Evolutionary conservation across 805 yeast genomes (phyloP).

Genomic region (Millerozyma miso): DNA sequence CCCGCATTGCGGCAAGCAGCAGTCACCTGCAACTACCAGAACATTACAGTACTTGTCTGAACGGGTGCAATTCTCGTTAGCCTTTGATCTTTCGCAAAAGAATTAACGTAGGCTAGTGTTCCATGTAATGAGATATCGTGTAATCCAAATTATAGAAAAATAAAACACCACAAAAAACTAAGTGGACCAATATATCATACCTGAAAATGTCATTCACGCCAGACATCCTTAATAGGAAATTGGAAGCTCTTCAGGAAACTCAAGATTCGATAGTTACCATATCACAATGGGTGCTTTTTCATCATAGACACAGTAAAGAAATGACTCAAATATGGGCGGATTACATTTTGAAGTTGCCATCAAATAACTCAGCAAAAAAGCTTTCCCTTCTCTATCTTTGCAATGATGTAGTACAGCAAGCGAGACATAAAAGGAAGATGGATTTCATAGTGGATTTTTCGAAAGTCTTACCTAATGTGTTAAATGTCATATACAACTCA

Average conservation of each 20-base stretch:
- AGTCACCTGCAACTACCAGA: too few species aligned
- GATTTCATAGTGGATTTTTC: conserved; percentile 60
- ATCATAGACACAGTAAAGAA: conserved; percentile 37
- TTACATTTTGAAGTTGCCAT: conserved; percentile 14
- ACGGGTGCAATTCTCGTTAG: too few species aligned
- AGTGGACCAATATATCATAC: neutral
- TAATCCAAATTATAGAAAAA: neutral
- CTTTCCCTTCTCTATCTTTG: conserved; percentile 64
- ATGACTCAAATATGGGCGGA: conserved; percentile 34
- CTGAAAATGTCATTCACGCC: conserved; percentile 36
- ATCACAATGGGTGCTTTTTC: conserved; percentile 45
- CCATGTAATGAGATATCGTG: too few species aligned
- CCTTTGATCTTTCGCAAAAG: too few species aligned
- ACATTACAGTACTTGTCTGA: too few species aligned
- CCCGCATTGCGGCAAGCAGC: too few species aligned
- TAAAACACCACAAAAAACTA: neutral
- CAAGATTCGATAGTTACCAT: conserved; percentile 45
- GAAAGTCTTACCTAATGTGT: conserved; percentile 39
- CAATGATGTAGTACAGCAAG: conserved; percentile 80
- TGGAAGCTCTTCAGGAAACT: conserved; percentile 38
- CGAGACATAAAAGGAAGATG: conserved; percentile 55
- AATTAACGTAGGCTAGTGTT: too few species aligned
- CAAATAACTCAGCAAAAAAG: conserved; percentile 27
- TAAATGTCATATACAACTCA: conserved; percentile 26
- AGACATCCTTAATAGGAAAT: conserved; percentile 29